Conservation (phyloP, 345 rosid species). For the Turnera subulata region DNA sequence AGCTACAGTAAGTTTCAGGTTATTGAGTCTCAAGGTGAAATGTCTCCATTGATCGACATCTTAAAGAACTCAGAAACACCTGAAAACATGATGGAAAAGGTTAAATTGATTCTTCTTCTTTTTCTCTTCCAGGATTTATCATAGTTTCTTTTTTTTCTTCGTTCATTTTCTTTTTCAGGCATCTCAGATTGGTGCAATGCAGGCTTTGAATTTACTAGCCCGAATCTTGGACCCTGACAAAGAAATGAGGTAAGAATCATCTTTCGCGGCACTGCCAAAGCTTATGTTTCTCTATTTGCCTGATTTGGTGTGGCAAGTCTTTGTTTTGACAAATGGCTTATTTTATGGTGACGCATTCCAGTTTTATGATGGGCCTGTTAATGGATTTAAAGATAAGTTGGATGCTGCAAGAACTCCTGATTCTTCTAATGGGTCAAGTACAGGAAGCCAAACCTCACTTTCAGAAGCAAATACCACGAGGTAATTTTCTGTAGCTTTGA, state of each 20-base stretch:
- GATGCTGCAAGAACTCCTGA: slow-evolving; percentile 22
- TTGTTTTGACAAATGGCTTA: slow-evolving; percentile 7
- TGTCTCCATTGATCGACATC: slow-evolving; percentile 44
- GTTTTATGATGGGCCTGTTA: slow-evolving; percentile 60
- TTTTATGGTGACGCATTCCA: slow-evolving; percentile 29
- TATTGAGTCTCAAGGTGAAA: slow-evolving; percentile 70
- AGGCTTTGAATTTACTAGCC: slow-evolving; percentile 65
- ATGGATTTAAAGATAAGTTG: slow-evolving; percentile 31
- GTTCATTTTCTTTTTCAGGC: not conserved
- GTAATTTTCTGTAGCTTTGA: slow-evolving; percentile 25
- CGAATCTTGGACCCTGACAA: slow-evolving; percentile 67
- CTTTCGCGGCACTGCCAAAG: slow-evolving; percentile 12
- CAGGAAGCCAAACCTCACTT: slow-evolving; percentile 7
- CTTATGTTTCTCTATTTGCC: slow-evolving; percentile 5
- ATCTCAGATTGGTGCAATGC: slow-evolving; percentile 25
- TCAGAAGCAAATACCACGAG: slow-evolving; percentile 27
- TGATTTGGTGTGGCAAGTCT: slow-evolving; percentile 22
- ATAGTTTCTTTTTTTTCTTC: not conserved
- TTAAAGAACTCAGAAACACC: slow-evolving; percentile 48
- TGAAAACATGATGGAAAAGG: slow-evolving; percentile 55
- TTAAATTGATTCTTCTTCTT: slow-evolving; percentile 9
- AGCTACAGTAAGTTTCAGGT: slow-evolving; percentile 57
- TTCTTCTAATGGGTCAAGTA: slow-evolving; percentile 22
- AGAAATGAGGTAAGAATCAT: slow-evolving; percentile 64
- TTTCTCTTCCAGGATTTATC: slow-evolving; percentile 5